Conservation (phyloP, 331 rosid genomes). For the Pyracantha coccinea region DNA sequence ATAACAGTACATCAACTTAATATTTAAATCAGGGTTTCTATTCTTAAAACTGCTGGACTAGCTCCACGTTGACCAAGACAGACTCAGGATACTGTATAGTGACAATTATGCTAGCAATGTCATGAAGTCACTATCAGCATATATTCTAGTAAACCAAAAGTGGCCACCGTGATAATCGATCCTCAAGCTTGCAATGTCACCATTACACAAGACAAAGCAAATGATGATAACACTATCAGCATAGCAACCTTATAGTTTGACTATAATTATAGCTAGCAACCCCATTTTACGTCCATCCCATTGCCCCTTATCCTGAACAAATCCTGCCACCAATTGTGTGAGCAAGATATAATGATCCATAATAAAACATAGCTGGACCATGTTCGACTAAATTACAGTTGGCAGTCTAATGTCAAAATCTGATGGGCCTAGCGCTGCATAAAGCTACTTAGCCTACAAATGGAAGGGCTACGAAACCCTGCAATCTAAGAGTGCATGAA, state of each 20-base stretch:
- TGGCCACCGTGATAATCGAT: neutral
- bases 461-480: neutral
- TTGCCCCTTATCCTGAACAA: neutral
- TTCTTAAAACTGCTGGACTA: neutral
- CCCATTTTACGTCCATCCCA: neutral
- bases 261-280: neutral
- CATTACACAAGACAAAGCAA: neutral
- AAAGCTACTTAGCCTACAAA: neutral
- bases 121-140: neutral
- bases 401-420: neutral
- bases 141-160: neutral
- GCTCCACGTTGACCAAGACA: neutral
- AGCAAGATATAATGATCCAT: neutral
- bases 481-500: neutral
- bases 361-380: neutral
- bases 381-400: neutral
- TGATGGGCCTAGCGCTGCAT: neutral
- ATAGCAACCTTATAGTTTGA: neutral
- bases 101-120: neutral
- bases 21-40: neutral
- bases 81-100: neutral
- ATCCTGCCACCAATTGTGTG: neutral
- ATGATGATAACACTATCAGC: neutral
- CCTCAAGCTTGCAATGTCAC: neutral
- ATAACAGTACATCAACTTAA: neutral